phyloP scores from a whole-genome alignment of 2,329 filamentous ascomycete genomes.

The Aureobasidium sp. region DNA sequence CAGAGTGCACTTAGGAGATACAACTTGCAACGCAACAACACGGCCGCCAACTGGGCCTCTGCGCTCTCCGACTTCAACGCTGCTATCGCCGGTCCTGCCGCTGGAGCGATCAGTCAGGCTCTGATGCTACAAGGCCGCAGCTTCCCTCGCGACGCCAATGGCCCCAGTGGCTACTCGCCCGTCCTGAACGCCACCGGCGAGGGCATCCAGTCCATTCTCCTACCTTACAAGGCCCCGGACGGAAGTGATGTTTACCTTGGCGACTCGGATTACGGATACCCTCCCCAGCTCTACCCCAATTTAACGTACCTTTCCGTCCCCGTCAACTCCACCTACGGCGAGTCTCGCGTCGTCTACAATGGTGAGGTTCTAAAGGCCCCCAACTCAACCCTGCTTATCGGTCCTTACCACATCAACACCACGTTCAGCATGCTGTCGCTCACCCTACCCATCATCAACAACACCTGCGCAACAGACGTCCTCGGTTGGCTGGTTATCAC shows the following conservation, averaged over 20 bases:
- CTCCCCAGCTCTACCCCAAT: slow-evolving; percentile 79
- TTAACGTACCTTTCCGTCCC: slow-evolving; percentile 65
- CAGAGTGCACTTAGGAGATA: slow-evolving; percentile 59
- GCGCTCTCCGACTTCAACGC: slow-evolving; percentile 73
- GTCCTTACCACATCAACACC: slow-evolving; percentile 77
- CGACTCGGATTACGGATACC: slow-evolving; percentile 70
- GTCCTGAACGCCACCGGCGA: slow-evolving; percentile 69
- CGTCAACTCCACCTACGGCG: slow-evolving; percentile 38
- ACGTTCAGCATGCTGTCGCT: slow-evolving; percentile 82
- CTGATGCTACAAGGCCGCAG: slow-evolving; percentile 76
- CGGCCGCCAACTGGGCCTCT: slow-evolving; percentile 64
- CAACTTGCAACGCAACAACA: slow-evolving; percentile 60
- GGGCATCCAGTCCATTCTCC: slow-evolving; percentile 51
- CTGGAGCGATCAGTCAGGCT: slow-evolving; percentile 50
- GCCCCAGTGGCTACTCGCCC: slow-evolving; percentile 52
- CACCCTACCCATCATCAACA: slow-evolving; percentile 81
- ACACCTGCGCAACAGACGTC: slow-evolving; percentile 65
- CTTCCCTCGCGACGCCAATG: slow-evolving; percentile 73
- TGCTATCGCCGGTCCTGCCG: slow-evolving; percentile 64
- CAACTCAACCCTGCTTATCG: slow-evolving; percentile 73
- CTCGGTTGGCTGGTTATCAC: slow-evolving; percentile 88
- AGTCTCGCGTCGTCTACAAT: slow-evolving; percentile 44
- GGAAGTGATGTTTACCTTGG: slow-evolving; percentile 69
- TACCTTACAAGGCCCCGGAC: slow-evolving; percentile 69
- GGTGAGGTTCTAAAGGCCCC: slow-evolving; percentile 43